A percentile compares a stretch with the other conserved stretches of the same genome.
These are phyloP conservation scores for Fusarium nisikadoi DNA, from an alignment of 2,329 filamentous ascomycete genomes.

Conservation along the genomic window DNA sequence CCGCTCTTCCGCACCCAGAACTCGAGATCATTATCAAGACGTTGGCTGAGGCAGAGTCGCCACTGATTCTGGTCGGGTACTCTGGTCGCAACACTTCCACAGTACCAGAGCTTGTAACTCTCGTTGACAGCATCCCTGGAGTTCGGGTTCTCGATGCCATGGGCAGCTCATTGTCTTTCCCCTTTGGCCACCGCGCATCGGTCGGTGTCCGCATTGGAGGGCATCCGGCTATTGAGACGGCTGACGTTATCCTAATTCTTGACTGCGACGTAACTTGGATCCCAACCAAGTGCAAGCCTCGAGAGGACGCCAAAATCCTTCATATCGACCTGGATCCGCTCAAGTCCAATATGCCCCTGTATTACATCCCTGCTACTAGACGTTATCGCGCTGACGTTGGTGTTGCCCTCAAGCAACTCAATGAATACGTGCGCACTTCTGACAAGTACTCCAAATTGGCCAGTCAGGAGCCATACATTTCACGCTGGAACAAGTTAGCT, in stretches of 20 bases:
- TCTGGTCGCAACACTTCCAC: constrained; percentile 9
- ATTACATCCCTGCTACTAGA: constrained; percentile 72
- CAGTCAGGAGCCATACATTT: neutral
- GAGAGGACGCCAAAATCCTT: constrained; percentile 62
- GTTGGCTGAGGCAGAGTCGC: constrained; percentile 10
- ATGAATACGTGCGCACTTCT: neutral
- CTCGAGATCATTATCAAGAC: constrained; percentile 3
- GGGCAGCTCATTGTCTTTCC: constrained; percentile 83
- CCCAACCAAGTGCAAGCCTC: constrained; percentile 72
- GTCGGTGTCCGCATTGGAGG: constrained; percentile 57
- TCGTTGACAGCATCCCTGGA: constrained; percentile 74
- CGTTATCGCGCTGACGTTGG: constrained; percentile 74
- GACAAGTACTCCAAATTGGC: neutral
- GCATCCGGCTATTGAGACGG: constrained; percentile 76
- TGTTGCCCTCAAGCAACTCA: constrained; percentile 61
- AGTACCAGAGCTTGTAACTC: constrained; percentile 64
- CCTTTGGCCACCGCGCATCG: constrained; percentile 43
- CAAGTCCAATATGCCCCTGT: constrained; percentile 77
- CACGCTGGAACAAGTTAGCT: neutral
- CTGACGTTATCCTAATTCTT: constrained; percentile 84
- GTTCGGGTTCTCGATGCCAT: constrained; percentile 78
- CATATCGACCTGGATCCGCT: constrained; percentile 73
- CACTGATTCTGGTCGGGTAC: constrained; percentile 14
- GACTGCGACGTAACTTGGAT: constrained; percentile 96
- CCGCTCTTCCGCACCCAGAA: constrained; percentile 61